Percentiles rank a stretch among this genome's conserved stretches.
These are phyloP conservation scores for Populus davidiana DNA, from an alignment of 345 rosid genomes.

Conservation along the genomic window DNA sequence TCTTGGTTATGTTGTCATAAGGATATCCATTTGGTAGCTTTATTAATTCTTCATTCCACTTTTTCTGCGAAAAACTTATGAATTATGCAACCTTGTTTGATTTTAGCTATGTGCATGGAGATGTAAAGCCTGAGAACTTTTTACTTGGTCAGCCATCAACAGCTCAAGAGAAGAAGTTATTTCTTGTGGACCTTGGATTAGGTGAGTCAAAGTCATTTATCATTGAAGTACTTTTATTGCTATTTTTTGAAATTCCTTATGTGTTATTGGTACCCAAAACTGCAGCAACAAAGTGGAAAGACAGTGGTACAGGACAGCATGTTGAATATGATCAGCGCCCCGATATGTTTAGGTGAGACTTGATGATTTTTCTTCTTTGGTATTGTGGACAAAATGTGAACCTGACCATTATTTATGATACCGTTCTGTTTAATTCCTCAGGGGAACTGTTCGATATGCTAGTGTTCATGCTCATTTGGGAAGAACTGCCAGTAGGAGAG, in stretches of 20 bases:
- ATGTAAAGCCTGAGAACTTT: constrained; percentile 39
- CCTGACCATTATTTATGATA: neutral
- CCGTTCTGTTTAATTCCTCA: neutral
- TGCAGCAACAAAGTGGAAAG: constrained; percentile 36
- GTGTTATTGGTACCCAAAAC: constrained; percentile 15
- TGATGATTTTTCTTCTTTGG: neutral
- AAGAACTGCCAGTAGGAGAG: constrained; percentile 37
- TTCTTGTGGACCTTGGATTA: constrained; percentile 34
- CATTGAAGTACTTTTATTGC: neutral
- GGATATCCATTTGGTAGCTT: neutral
- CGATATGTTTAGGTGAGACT: constrained; percentile 33
- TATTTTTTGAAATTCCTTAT: constrained; percentile 14
- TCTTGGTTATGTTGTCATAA: neutral
- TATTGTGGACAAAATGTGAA: neutral
- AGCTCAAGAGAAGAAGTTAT: constrained; percentile 33
- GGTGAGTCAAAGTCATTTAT: constrained; percentile 24
- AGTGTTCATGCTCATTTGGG: constrained; percentile 40
- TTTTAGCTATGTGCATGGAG: constrained; percentile 37
- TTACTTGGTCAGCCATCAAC: constrained; percentile 36
- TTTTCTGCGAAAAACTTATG: neutral
- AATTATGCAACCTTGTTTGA: neutral
- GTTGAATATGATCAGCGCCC: constrained; percentile 38
- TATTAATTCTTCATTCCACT: neutral
- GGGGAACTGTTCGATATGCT: constrained; percentile 39
- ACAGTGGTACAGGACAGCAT: constrained; percentile 25